These are phyloP conservation scores for Talaromyces sp. DNA, from an alignment of 2,329 filamentous ascomycete genomes.

Conservation along the genomic window DNA sequence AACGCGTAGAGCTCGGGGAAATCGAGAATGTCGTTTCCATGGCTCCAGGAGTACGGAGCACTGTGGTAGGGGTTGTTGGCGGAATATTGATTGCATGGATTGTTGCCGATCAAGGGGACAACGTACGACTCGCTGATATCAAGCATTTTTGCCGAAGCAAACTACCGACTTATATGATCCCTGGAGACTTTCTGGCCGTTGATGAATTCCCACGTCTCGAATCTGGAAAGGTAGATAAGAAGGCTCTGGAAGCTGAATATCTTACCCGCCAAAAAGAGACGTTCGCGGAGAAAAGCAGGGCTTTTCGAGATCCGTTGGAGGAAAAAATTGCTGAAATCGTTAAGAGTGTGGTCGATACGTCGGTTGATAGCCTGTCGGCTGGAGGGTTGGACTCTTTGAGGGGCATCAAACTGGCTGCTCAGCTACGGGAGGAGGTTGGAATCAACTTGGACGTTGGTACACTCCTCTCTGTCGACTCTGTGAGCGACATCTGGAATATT, in stretches of 20 bases:
- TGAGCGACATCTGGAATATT: conserved; percentile 35
- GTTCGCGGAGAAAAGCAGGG: conserved; percentile 11
- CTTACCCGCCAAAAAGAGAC: conserved; percentile 20
- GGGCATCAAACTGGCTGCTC: conserved; percentile 60
- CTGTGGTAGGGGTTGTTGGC: conserved; percentile 61
- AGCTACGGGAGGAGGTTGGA: conserved; percentile 53
- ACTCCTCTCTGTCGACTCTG: conserved; percentile 55
- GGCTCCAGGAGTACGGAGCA: conserved; percentile 58
- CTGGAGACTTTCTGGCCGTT: conserved; percentile 63
- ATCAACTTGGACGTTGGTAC: conserved; percentile 54
- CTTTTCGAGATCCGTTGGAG: conserved; percentile 24
- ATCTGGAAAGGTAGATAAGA: conserved; percentile 78
- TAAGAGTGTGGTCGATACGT: conserved; percentile 38
- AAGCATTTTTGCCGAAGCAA: conserved; percentile 61
- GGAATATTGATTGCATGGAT: conserved; percentile 72
- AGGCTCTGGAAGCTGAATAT: conserved; percentile 56
- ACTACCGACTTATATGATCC: conserved; percentile 80
- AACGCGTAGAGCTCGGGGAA: conserved; percentile 75
- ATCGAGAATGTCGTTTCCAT: conserved; percentile 65
- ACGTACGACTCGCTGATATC: conserved; percentile 43
- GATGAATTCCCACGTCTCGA: conserved; percentile 65
- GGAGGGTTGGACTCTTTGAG: conserved; percentile 63
- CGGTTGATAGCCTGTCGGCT: conserved; percentile 44
- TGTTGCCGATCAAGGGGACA: conserved; percentile 44
- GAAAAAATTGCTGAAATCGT: conserved; percentile 39